Conservation (phyloP, 176 grass and related monocot genomes). For the Aegilops bicornis region DNA sequence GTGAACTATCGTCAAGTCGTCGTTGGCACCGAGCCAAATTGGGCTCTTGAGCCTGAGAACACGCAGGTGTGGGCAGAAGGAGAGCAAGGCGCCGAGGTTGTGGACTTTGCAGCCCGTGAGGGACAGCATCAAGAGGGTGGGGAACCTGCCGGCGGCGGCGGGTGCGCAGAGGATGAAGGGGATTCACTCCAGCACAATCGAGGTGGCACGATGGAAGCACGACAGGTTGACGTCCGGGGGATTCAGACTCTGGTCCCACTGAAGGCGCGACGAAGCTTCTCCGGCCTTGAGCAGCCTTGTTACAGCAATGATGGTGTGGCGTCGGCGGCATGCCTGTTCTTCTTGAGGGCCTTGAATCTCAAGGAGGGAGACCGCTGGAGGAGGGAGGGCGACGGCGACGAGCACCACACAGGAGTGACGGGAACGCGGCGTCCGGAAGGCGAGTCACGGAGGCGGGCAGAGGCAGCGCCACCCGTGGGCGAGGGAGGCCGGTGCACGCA, state of each 20-base stretch:
- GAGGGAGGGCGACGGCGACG: no score
- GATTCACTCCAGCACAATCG: background rate
- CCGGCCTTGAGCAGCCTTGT: no score
- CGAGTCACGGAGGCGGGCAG: no score
- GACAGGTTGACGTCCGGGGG: background rate
- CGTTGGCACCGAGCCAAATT: background rate
- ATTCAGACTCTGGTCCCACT: no score
- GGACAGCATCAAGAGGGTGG: background rate
- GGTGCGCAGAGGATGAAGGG: background rate
- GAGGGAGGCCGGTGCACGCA: no score
- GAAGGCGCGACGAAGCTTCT: no score
- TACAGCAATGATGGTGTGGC: background rate
- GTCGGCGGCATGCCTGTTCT: background rate
- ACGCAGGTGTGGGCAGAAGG: background rate
- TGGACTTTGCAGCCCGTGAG: background rate
- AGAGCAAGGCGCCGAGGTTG: background rate
- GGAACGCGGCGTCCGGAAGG: no score
- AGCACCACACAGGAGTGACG: no score
- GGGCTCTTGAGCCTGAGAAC: background rate
- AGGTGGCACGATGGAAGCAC: background rate
- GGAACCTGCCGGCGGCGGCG: no score
- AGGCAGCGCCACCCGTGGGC: no score
- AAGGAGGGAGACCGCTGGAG: background rate
- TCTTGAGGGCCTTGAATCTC: background rate
- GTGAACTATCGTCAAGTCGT: background rate